Base-by-base conservation (phyloP, 1,139 yeast genomes). In the Pichia terricola region DNA sequence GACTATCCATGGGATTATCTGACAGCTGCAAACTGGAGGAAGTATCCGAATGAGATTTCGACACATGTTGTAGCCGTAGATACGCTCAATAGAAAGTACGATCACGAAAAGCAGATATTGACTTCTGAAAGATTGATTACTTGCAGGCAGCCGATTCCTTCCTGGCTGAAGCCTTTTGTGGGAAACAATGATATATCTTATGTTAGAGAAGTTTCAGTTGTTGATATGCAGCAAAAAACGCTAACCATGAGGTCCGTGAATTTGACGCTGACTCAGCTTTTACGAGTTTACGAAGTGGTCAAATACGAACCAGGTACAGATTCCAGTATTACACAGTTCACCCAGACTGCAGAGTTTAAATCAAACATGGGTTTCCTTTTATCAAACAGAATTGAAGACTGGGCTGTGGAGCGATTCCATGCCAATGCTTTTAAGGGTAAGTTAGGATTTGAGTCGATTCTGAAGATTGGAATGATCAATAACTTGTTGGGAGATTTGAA, bases 61-160 rank as follows among this genome's bases (percentile, higher is more conserved):
- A 76, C 94, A 0, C 98, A 91, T 65, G 98, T 91, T n/a, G 81
- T 87, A 22, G 94, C 94, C 1, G 97, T 91, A 5, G 98, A 91
- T 62, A 86, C 87, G 3, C 66, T 91, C 40, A 68, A 81, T 48
- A 71, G 97, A 48, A 85, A 81, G 53, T 60, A 87, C 31, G 77
- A 81, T 55, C 66, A 72, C 1, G 63, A 62, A 7, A 72, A 75
- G 1, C 74, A 78, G 26, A 69, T 77, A 0, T 69, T 91, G 43
- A 72, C 83, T 30, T 82, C 96, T 0, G 97, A 91, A 64, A 71
- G 98, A 49, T 70, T 91, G 44, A 86, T 91, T 52, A 91, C 95
- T 2, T 86, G 95, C 62, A 77, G 84, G 53, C 98, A 91, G 61
- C 73, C 85, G 9, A 81, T 89, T 37, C 98, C 98, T 0, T 61